phyloP scores from a whole-genome alignment of 495 filamentous ascomycete genomes.

The Penicillium paxilli region DNA sequence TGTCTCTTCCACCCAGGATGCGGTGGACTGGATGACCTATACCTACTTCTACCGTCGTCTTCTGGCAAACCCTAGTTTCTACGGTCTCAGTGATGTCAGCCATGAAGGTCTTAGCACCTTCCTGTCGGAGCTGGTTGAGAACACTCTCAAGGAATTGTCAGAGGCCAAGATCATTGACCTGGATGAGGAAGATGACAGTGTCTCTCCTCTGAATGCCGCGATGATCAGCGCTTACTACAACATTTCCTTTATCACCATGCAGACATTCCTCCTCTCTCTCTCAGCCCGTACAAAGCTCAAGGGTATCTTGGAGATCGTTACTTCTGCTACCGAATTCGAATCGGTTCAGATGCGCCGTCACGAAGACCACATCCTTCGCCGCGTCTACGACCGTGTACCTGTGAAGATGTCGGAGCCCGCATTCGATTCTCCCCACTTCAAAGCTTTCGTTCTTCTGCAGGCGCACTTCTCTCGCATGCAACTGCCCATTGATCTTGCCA shows the following conservation, averaged over 20 bases:
- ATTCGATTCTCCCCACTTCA: slow-evolving; percentile 96
- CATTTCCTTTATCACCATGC: slow-evolving; percentile 99
- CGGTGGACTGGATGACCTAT: slow-evolving; percentile 96
- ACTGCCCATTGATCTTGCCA: slow-evolving; percentile 92
- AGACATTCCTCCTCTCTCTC: slow-evolving; percentile 97
- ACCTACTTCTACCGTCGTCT: slow-evolving; percentile 98
- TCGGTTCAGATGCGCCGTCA: slow-evolving; percentile 91
- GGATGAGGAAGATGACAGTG: slow-evolving; percentile 92
- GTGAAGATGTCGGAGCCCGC: slow-evolving; percentile 87
- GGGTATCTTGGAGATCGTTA: slow-evolving; percentile 94
- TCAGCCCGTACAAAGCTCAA: slow-evolving; percentile 88
- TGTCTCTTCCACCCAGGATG: slow-evolving; percentile 93
- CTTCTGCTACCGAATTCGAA: slow-evolving; percentile 95
- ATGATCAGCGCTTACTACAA: slow-evolving; percentile 99
- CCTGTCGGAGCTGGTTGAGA: slow-evolving; percentile 93
- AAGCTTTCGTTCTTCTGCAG: slow-evolving; percentile 93
- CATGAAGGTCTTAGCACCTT: slow-evolving; percentile 93
- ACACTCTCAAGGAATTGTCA: slow-evolving; percentile 83
- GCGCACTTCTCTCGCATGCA: slow-evolving; percentile 98
- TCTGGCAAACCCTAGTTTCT: slow-evolving; percentile 96
- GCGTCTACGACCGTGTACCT: slow-evolving; percentile 90
- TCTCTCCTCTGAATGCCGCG: slow-evolving; percentile 87
- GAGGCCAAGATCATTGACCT: slow-evolving; percentile 96
- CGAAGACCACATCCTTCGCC: slow-evolving; percentile 83
- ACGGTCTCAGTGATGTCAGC: slow-evolving; percentile 83